Evolutionary conservation across 192 early-diverging fungal species (phyloP).

Genomic region (Coemansia sp.): DNA sequence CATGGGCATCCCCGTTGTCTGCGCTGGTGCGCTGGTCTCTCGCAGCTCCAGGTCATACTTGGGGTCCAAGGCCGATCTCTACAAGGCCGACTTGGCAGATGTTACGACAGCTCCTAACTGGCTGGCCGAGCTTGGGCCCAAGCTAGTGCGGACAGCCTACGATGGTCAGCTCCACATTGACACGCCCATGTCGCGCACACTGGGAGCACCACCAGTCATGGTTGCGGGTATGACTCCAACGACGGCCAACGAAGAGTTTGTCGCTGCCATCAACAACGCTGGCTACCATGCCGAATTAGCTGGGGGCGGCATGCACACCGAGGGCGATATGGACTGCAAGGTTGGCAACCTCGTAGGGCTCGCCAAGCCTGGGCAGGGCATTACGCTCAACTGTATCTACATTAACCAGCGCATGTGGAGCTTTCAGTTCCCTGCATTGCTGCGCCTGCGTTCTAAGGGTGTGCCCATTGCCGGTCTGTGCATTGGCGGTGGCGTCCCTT

Average conservation of each 20-base stretch:
- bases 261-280: constrained; percentile 81
- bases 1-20: constrained; percentile 63
- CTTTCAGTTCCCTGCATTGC: constrained; percentile 75
- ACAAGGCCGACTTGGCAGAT: constrained; percentile 62
- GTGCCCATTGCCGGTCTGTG: constrained; percentile 89
- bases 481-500: constrained; percentile 91
- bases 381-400: constrained; percentile 91
- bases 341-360: constrained; percentile 70
- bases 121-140: constrained; percentile 80
- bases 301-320: constrained; percentile 85
- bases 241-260: constrained; percentile 75
- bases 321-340: constrained; percentile 63
- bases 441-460: constrained; percentile 78
- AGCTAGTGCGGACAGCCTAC: constrained; percentile 63
- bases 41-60: constrained; percentile 53
- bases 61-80: constrained; percentile 71
- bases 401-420: constrained; percentile 84
- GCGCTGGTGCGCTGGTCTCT: constrained; percentile 16
- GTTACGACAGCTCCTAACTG: constrained; percentile 84
- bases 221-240: constrained; percentile 94
- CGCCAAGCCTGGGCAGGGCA: constrained; percentile 76
- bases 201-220: constrained; percentile 89
- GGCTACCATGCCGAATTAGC: constrained; percentile 91
- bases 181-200: constrained; percentile 79
- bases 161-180: constrained; percentile 73